phyloP scores from a whole-genome alignment of 257 asterid species.

The Voacanga thouarsii region DNA sequence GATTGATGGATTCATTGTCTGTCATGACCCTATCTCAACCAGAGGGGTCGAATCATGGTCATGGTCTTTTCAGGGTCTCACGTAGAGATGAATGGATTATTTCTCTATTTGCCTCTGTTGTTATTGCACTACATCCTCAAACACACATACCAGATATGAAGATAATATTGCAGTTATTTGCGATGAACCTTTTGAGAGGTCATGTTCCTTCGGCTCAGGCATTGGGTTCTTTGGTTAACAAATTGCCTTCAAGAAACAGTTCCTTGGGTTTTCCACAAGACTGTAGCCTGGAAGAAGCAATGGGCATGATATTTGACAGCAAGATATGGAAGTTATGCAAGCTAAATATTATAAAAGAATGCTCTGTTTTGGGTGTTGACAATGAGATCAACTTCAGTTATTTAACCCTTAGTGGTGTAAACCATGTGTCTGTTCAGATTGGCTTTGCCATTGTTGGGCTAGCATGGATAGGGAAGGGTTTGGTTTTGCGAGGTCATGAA shows the following conservation, averaged over 20 bases:
- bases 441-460: conserved; percentile 54
- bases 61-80: conserved; percentile 28
- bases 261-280: conserved; percentile 25
- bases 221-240: conserved; percentile 90
- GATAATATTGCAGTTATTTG: conserved; percentile 53
- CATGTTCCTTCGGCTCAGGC: conserved; percentile 93
- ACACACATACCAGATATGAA: conserved; percentile 54
- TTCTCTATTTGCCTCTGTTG: conserved; percentile 74
- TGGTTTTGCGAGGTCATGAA: conserved; percentile 94
- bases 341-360: conserved; percentile 22
- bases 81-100: conserved; percentile 55
- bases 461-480: conserved; percentile 96
- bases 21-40: conserved; percentile 24
- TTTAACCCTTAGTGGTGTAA: conserved; percentile 34
- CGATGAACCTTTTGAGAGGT: conserved; percentile 52
- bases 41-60: conserved; percentile 33
- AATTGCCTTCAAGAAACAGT: conserved; percentile 56
- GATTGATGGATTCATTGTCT: conserved; percentile 29
- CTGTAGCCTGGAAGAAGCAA: conserved; percentile 53
- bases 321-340: conserved; percentile 34
- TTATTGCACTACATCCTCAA: conserved; percentile 74
- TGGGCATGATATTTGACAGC: conserved; percentile 47
- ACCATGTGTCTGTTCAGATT: conserved; percentile 30
- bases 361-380: conserved; percentile 25
- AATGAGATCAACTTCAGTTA: conserved; percentile 35